Percentiles rank a stretch among this genome's conserved stretches.
These are phyloP conservation scores for barrel medic (Medicago truncatula) DNA, from an alignment of 306 rosid genomes.

Conservation along the genomic window MtrunA17r5.0-ANR NC_053049.1:16752501-16753000, in stretches of 20 bases:
- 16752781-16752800: slow-evolving; percentile 65
- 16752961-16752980: slow-evolving; percentile 34
- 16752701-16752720: slow-evolving; percentile 22
- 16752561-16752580: too few relatives aligned
- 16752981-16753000: slow-evolving; percentile 26
- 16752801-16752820: slow-evolving; percentile 73
- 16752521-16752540: too few relatives aligned
- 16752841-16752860: slow-evolving; percentile 81
- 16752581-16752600: too few relatives aligned
- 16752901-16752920: slow-evolving; percentile 81
- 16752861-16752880: slow-evolving; percentile 92
- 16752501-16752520: too few relatives aligned
- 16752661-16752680: not conserved
- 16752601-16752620: too few relatives aligned
- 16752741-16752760: slow-evolving; percentile 23
- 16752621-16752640: too few relatives aligned
- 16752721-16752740: slow-evolving; percentile 3
- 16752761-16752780: slow-evolving; percentile 63
- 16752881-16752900: slow-evolving; percentile 81
- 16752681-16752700: not conserved
- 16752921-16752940: slow-evolving; percentile 38
- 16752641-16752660: not conserved
- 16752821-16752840: slow-evolving; percentile 86
- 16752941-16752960: slow-evolving; percentile 17
- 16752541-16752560: too few relatives aligned